Base-by-base conservation (phyloP, 805 yeast species). In the Saccharomycopsis malanga region DNA sequence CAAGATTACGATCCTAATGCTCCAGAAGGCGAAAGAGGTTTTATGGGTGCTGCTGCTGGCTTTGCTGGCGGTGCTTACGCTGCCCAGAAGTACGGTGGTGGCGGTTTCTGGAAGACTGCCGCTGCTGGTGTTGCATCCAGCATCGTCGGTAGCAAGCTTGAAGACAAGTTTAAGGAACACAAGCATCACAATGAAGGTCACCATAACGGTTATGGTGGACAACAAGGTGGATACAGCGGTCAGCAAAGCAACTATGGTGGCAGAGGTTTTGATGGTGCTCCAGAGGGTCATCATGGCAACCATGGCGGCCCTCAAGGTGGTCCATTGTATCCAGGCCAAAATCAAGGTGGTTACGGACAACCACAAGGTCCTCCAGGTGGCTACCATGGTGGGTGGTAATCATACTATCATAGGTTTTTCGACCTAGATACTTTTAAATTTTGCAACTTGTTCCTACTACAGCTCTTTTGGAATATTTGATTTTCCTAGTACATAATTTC, bases 61-160 rank as follows among this genome's bases (percentile, higher is more conserved):
- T 48, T n/a, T 25, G 18, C 34, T 15, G 45, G 34, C 18, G 49
- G 49, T 30, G 49, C 35, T 1, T 14, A 29, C 21, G 49, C 49
- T n/a, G 27, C 49, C 22, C 23, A 45, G 20, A 45, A 45, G 40
- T 22, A 25, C 32, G 15, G 39, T 27, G 35, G 25, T 23, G 49
- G 49, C 7, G 29, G 40, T 5, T 34, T 45, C 23, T 32, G 42
- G 45, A 45, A 45, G 32, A 9, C 49, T 22, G 49, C 49, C 21
- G 41, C 44, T 18, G 49, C 39, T 6, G 49, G 45, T 22, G 34
- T 45, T 14, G 49, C 40, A 10, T 44, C 45, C 25, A 44, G 49
- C 4, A 20, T 41, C 23, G 49, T 44, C 14, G 22, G 34, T n/a
- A 32, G 42, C 27, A 45, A 45, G 35, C 14, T 34, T 20, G 49